Conservation (phyloP, 1,284 basidiomycete species). For the Cronartium ribicola region DNA sequence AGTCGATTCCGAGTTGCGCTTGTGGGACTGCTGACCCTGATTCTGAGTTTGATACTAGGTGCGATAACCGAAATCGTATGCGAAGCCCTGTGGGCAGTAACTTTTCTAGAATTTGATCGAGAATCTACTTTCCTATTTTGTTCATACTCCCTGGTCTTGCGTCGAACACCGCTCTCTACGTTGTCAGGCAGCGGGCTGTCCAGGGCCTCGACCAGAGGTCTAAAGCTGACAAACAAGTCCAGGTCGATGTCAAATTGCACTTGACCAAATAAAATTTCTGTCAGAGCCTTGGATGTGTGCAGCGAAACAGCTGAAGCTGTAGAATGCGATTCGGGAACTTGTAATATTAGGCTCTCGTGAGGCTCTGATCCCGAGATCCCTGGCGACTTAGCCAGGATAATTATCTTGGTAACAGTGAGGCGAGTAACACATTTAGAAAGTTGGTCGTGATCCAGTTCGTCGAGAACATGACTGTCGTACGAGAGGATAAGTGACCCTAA, state of each 20-base stretch:
- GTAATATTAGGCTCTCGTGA: constrained; percentile 1
- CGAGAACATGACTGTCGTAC: background rate
- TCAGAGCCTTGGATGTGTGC: background rate
- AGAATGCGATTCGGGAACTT: background rate
- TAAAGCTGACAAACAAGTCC: background rate
- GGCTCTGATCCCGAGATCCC: background rate
- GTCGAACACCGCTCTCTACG: background rate
- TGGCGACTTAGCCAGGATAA: background rate
- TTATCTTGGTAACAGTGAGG: background rate
- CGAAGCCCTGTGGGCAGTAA: background rate
- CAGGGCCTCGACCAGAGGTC: background rate
- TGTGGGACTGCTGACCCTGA: background rate
- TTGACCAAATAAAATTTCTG: constrained; percentile 6
- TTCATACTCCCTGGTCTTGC: background rate
- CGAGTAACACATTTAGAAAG: background rate
- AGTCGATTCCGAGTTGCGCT: background rate
- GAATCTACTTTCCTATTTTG: background rate
- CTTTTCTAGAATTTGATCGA: background rate
- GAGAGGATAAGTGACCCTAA: background rate
- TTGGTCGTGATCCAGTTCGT: background rate
- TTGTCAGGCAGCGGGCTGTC: background rate
- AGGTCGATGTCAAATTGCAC: constrained; percentile 4
- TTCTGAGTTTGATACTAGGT: background rate
- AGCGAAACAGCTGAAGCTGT: background rate
- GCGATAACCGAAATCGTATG: background rate